Base-by-base conservation (phyloP, 2,329 filamentous ascomycete genomes). In the Eutypa lata region DNA sequence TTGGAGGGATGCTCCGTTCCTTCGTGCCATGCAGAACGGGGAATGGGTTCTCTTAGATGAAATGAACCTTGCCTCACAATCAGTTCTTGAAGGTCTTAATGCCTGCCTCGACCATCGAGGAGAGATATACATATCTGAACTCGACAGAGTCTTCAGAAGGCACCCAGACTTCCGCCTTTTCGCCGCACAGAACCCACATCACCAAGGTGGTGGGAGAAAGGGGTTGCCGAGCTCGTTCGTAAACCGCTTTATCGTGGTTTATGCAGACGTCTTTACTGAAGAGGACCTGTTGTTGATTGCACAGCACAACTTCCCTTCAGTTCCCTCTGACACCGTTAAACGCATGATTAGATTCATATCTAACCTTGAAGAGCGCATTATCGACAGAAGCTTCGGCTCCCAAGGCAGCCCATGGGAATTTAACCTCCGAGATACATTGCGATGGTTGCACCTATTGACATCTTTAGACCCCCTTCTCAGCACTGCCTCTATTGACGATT, bases 51-150 rank as follows among this genome's bases (percentile, higher is more conserved):
- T 99, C 26, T 80, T 99, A 0, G 94, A 99, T 65, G 94, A 99
- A 75, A 99, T 99, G 94, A 99, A 99, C 64, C 75, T 99, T 57
- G 94, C 95, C 1, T 97, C 93, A 0, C 94, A 99, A 68, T 96
- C 93, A 4, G 92, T 99, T 2, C 81, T 99, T 1, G 94, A 99
- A 73, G 95, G 94, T 57, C 76, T 99, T 31, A 99, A 99, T 61
- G 93, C 94, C 21, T 97, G 94, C 74, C 80, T 99, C 28, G 94
- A 99, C 70, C 95, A 99, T 69, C 86, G 95, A 71, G 93, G 94
- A 53, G 90, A 97, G 69, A 90, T 96, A 0, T 99, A 97, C 66
- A 86, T 99, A 54, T 91, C 94, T 1, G 95, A 99, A 67, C 80
- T 99, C 13, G 93, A 97, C 64, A 92, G 96, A 65, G 91, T 91